phyloP scores from a whole-genome alignment of 345 rosid species.

The Litchi chinensis region DNA sequence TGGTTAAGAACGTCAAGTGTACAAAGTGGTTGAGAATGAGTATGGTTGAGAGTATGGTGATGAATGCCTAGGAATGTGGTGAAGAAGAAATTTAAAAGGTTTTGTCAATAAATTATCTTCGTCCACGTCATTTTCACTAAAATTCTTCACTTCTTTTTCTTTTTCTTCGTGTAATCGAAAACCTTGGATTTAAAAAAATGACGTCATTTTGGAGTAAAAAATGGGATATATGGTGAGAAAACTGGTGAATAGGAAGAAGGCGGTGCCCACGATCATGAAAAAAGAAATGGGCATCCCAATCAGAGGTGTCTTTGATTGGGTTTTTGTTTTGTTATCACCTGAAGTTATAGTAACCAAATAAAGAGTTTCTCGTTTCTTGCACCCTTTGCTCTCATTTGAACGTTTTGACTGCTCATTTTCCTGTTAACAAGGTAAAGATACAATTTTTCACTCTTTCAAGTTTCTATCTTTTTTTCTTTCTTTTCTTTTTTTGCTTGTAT shows the following conservation, averaged over 20 bases:
- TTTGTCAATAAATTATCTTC: too few species aligned
- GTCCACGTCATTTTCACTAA: too few species aligned
- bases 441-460: neutral
- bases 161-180: neutral
- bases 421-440: neutral
- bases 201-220: neutral
- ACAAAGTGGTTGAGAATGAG: too few species aligned
- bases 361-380: neutral
- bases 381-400: neutral
- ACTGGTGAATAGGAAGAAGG: constrained; percentile 63
- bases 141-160: neutral
- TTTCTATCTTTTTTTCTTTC: too few species aligned
- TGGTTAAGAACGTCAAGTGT: too few species aligned
- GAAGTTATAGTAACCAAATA: too few species aligned
- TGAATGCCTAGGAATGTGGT: too few species aligned
- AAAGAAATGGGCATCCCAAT: constrained; percentile 52
- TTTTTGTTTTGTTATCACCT: neutral
- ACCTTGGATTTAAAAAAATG: constrained; percentile 5
- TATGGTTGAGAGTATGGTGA: too few species aligned
- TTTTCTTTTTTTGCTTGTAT: too few species aligned
- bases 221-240: constrained; percentile 38
- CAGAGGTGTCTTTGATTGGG: neutral
- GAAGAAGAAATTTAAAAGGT: too few species aligned
- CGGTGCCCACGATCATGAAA: constrained; percentile 7
- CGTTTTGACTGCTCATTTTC: neutral